Evolutionary conservation across 2,329 filamentous ascomycete genomes (phyloP), one percentile per base, ranked within the genome.

Genomic region (Didymella segeticola): DNA sequence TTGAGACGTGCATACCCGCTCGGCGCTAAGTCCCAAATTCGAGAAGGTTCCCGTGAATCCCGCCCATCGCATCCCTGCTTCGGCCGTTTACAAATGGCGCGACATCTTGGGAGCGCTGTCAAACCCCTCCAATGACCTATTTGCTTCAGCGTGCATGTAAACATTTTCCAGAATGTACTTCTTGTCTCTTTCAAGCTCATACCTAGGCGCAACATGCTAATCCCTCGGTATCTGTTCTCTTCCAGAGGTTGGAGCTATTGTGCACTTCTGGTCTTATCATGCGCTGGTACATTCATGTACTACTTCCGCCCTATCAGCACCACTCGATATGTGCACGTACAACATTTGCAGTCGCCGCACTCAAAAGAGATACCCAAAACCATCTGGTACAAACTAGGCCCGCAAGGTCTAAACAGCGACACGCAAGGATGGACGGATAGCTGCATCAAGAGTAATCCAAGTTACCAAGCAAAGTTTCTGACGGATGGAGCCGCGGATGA

Each of bases 351-450:
- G 4, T 17, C 31, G 31, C n/a, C 33, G 11, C 33, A 19, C 33
- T 5, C 20, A 14, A n/a, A 29, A n/a, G n/a, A n/a, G n/a, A n/a
- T 77, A 39, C 66, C 74, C 6, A 62, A 69, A 48, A 73, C 64
- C 17, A 56, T 77, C 22, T 77, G 75, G 76, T 77, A 76, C 54
- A 78, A 78, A 49, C 56, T 76, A 4, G 75, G 73, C 0, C 70
- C 73, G 0, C 71, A 66, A 17, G 76, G 75, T 9, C 53, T 76
- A 4, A 72, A 42, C 39, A 52, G 67, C 15, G 57, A 74, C 6
- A 62, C 63, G 7, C 60, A 59, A 30, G 43, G 47, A 14, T 75
- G 72, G 71, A 73, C 71, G 11, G 57, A 70, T 27, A 70, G 47
- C 20, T 76, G 71, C 62, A 61, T 66, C 12, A 54, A 60, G 6